Evolutionary conservation across 2,329 filamentous ascomycete genomes (phyloP), one percentile per base, ranked within the genome.

Genomic region (Lecanicillium sp.): DNA sequence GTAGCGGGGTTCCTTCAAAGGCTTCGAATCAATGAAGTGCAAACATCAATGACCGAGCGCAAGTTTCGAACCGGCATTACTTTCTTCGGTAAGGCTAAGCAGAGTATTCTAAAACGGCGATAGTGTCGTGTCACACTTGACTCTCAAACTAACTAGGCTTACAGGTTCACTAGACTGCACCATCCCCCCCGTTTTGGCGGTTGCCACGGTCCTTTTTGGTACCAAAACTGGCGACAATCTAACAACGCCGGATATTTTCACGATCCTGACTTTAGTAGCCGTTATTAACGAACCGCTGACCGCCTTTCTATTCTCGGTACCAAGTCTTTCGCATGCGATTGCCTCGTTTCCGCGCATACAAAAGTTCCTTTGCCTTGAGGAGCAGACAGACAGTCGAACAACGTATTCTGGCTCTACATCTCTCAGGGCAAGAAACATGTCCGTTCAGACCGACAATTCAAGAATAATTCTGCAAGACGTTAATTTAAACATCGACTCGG

Each of bases 41-140:
- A 33, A 5, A 17, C 29, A n/a, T 12, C 33, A 3, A 12, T 25
- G 20, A 10, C 33, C 18, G 28, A 32, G 11, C 17, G 27, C 12
- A 27, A 25, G 8, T 54, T 56, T 40, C 51, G 56, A 1, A 57
- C 46, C 4, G 62, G 62, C 2, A 50, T 63, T 1, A 46, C 58
- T 4, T 80, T 79, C 49, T 67, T 70, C 3, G 54, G n/a, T n/a
- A n/a, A n/a, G n/a, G n/a, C n/a, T n/a, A n/a, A n/a, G n/a, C n/a
- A n/a, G n/a, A n/a, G n/a, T n/a, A n/a, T n/a, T n/a, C n/a, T n/a
- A n/a, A n/a, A n/a, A n/a, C n/a, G n/a, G n/a, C n/a, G n/a, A n/a
- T n/a, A n/a, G n/a, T n/a, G n/a, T n/a, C n/a, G n/a, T n/a, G n/a
- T n/a, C n/a, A n/a, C n/a, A n/a, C n/a, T n/a, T n/a, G n/a, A n/a